phyloP scores from a whole-genome alignment of 2,329 filamentous ascomycete genomes.

The Aureobasidium mangrovei region DNA sequence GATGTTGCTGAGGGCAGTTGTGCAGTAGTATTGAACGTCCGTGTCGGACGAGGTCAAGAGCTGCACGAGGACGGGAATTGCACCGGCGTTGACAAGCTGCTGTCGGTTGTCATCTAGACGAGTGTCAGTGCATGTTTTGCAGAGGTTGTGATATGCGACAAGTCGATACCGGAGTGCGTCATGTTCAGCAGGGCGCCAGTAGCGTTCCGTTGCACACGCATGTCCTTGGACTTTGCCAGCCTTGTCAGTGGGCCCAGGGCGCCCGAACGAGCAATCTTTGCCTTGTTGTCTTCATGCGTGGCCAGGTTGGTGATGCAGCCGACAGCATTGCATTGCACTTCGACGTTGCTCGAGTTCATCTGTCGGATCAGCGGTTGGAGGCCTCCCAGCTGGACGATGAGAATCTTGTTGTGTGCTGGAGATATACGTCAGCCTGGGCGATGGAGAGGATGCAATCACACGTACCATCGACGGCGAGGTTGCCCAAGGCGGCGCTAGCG shows the following conservation, averaged over 20 bases:
- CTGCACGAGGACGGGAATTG: constrained; percentile 95
- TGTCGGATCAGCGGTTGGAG: constrained; percentile 87
- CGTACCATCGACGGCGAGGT: constrained; percentile 91
- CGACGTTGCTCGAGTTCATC: constrained; percentile 96
- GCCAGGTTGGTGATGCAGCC: constrained; percentile 98
- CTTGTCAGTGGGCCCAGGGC: constrained; percentile 84
- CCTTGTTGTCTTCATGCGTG: constrained; percentile 98
- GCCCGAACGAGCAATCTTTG: constrained; percentile 92
- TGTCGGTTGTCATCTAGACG: constrained; percentile 84
- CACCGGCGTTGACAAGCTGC: constrained; percentile 91
- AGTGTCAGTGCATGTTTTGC: not conserved
- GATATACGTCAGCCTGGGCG: not conserved
- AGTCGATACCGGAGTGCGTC: constrained; percentile 81
- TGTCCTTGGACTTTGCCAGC: constrained; percentile 93
- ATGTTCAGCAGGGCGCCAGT: constrained; percentile 95
- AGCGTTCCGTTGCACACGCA: constrained; percentile 95
- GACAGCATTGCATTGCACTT: constrained; percentile 98
- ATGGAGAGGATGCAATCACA: constrained; percentile 6
- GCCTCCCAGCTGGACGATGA: constrained; percentile 87
- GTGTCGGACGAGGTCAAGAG: constrained; percentile 87
- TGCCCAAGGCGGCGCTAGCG: constrained; percentile 89
- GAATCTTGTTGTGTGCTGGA: constrained; percentile 90
- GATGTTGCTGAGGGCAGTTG: constrained; percentile 95
- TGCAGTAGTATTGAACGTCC: constrained; percentile 99
- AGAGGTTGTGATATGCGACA: not conserved